Evolutionary conservation across 257 asterid genomes (phyloP).

Genomic region (Coffea eugenioides): DNA sequence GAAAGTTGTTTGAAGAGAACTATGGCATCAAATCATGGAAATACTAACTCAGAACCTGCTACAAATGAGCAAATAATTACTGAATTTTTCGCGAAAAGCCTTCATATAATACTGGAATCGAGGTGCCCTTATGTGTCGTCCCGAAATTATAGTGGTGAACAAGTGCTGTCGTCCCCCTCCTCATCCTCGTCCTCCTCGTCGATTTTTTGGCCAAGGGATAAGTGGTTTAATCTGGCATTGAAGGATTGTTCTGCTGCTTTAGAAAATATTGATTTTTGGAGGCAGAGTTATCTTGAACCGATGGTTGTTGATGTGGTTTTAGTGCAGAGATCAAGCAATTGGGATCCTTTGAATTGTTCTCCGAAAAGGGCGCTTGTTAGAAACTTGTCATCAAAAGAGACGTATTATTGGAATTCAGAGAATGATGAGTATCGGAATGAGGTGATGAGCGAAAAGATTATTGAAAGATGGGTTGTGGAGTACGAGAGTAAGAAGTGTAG

Average conservation of each 20-base stretch:
- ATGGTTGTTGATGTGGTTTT: conserved; percentile 79
- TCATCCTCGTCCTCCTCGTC: conserved; percentile 68
- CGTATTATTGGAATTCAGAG: conserved; percentile 44
- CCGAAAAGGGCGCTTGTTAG: conserved; percentile 32
- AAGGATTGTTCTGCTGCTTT: conserved; percentile 86
- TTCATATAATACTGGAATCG: conserved; percentile 85
- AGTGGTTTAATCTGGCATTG: conserved; percentile 80
- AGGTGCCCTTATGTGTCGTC: conserved; percentile 83
- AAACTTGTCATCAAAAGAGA: conserved; percentile 44
- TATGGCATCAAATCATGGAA: conserved; percentile 70
- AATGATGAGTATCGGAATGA: conserved; percentile 53
- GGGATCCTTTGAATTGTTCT: conserved; percentile 58
- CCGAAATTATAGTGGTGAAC: conserved; percentile 80
- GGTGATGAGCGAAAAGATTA: conserved; percentile 50
- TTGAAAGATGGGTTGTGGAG: conserved; percentile 90
- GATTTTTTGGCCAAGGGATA: conserved; percentile 75
- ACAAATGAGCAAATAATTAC: conserved; percentile 86
- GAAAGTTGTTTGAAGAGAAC: conserved; percentile 1
- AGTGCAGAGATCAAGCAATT: conserved; percentile 49
- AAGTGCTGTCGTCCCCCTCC: conserved; percentile 61
- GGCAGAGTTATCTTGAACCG: conserved; percentile 78
- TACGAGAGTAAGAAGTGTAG: conserved; percentile 64
- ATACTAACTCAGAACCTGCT: conserved; percentile 63
- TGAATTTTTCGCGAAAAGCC: conserved; percentile 83
- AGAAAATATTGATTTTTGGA: conserved; percentile 84